Evolutionary conservation across 192 early-diverging fungal species (phyloP).

Genomic region (Ambispora gerdemannii): DNA sequence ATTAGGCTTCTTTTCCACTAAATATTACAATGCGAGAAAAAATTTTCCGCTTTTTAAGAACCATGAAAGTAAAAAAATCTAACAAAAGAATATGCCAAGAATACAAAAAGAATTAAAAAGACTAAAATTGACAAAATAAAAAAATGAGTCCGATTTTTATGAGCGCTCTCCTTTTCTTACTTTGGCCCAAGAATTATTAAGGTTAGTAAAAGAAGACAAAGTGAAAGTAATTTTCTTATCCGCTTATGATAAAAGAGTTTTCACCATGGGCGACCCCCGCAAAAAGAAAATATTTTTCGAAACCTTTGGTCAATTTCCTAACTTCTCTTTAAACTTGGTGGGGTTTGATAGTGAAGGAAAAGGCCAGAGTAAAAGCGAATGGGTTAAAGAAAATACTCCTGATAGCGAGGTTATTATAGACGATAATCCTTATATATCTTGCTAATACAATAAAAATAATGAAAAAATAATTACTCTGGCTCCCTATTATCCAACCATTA

Average conservation of each 20-base stretch:
- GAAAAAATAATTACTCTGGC: neutral
- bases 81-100: too few relatives aligned
- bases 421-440: neutral
- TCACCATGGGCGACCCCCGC: neutral
- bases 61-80: too few relatives aligned
- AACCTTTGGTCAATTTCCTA: slow-evolving; percentile 13
- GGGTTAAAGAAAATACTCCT: slow-evolving; percentile 5
- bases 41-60: too few relatives aligned
- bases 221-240: slow-evolving; percentile 1
- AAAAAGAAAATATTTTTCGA: slow-evolving; percentile 5
- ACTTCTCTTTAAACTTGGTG: neutral
- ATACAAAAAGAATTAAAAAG: slow-evolving; percentile 8
- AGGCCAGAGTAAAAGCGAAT: slow-evolving; percentile 7
- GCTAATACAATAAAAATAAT: neutral
- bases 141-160: slow-evolving; percentile 9
- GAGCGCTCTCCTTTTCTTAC: neutral
- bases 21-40: too few relatives aligned
- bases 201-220: slow-evolving; percentile 10
- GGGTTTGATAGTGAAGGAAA: slow-evolving; percentile 15
- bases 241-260: slow-evolving; percentile 9
- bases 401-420: neutral
- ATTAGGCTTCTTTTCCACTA: too few relatives aligned
- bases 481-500: slow-evolving; percentile 9
- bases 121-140: slow-evolving; percentile 11
- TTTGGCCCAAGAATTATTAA: slow-evolving; percentile 19